phyloP scores from a whole-genome alignment of 768 basidiomycete genomes.

The Tulasnella calospora region DNA sequence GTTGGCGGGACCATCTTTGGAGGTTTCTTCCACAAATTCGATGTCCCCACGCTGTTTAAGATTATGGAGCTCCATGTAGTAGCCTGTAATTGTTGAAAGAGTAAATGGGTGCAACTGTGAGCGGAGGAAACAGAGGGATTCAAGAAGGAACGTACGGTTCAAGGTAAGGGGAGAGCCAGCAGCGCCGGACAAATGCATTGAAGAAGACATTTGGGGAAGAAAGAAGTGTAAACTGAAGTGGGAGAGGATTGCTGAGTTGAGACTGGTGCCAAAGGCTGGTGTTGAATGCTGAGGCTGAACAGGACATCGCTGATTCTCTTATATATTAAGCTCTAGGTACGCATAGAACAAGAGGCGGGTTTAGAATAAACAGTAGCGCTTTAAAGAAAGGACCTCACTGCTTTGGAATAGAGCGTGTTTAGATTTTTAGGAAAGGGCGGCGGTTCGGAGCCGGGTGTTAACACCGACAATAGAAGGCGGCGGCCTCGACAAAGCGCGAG shows the following conservation, averaged over 20 bases:
- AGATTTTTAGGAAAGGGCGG: background rate
- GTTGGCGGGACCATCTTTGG: background rate
- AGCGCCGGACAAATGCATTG: background rate
- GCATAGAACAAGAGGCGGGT: background rate
- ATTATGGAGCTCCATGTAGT: background rate
- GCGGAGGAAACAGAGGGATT: background rate
- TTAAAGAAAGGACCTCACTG: background rate
- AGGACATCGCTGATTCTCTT: background rate
- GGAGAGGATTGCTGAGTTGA: background rate
- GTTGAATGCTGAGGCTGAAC: background rate
- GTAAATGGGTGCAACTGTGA: background rate
- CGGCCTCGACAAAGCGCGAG: background rate
- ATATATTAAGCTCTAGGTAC: background rate
- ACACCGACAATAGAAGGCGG: background rate
- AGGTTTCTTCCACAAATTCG: background rate
- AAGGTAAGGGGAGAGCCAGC: background rate
- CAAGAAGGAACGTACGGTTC: background rate
- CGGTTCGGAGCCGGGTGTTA: background rate
- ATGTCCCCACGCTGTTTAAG: background rate
- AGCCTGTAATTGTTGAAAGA: background rate
- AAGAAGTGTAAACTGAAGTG: background rate
- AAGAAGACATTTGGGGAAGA: background rate
- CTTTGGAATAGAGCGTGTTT: background rate
- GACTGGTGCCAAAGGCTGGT: background rate
- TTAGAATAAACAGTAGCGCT: background rate